Percentiles rank a stretch among this genome's conserved stretches.
Evolutionary conservation across 2,329 filamentous ascomycete species (phyloP).

Genomic region (Claviceps humidiphila): DNA sequence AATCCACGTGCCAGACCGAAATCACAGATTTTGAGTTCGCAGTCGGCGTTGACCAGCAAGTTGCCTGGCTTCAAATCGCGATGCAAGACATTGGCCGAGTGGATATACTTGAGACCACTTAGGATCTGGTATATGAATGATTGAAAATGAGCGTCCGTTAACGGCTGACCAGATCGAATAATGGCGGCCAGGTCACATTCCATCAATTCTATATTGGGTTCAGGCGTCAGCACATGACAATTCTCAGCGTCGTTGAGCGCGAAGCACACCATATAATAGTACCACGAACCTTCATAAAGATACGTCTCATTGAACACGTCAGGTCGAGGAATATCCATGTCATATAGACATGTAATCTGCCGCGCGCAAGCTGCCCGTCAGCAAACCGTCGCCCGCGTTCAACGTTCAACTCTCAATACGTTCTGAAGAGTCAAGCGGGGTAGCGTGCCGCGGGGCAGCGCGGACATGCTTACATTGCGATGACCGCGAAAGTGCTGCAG

Average conservation of each 20-base stretch:
- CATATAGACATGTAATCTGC: conserved; percentile 95
- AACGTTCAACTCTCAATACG: background rate
- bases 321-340: conserved; percentile 97
- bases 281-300: conserved; percentile 71
- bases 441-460: background rate
- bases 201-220: conserved; percentile 65
- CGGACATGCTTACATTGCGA: conserved; percentile 52
- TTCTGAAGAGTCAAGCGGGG: background rate
- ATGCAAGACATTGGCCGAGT: conserved; percentile 95
- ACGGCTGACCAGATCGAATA: conserved; percentile 88
- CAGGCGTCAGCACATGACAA: background rate
- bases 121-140: conserved; percentile 99
- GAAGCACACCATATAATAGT: too few species aligned
- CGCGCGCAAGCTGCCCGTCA: background rate
- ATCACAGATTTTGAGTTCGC: conserved; percentile 98
- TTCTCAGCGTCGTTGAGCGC: background rate
- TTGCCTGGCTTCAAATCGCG: conserved; percentile 96
- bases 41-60: conserved; percentile 94
- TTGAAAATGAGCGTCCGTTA: conserved; percentile 98
- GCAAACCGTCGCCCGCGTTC: background rate
- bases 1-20: conserved; percentile 95
- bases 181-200: conserved; percentile 97
- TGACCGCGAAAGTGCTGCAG: conserved; percentile 93
- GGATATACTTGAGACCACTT: conserved; percentile 96
- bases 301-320: conserved; percentile 99